Evolutionary conservation across 1,139 yeast species (phyloP).

Genomic region (Protomyces macrosporus): DNA sequence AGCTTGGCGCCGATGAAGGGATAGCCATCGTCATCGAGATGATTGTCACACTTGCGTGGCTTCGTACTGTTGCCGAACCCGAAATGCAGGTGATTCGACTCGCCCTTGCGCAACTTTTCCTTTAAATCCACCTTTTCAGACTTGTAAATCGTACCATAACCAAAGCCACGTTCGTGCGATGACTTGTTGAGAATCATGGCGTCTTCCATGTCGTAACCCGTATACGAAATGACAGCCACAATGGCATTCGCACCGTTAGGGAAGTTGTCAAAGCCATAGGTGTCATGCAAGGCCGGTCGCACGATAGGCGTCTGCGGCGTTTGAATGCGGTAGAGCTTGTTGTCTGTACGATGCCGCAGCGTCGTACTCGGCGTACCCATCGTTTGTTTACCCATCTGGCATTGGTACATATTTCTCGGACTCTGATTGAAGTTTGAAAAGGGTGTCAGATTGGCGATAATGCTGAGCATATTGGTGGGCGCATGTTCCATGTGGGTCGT

Average conservation of each 20-base stretch:
- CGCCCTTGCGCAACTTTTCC: conserved; percentile 78
- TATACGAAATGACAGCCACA: conserved; percentile 96
- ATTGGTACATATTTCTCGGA: conserved; percentile 99
- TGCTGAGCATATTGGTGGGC: conserved; percentile 90
- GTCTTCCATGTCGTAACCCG: conserved; percentile 99
- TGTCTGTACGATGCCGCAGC: conserved; percentile 84
- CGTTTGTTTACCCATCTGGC: conserved; percentile 99
- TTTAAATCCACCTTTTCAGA: conserved; percentile 84
- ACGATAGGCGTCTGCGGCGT: conserved; percentile 97
- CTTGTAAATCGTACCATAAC: conserved; percentile 93
- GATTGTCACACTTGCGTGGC: conserved; percentile 86
- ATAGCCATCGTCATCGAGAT: conserved; percentile 86
- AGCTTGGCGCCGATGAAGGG: conserved; percentile 84
- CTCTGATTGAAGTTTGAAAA: conserved; percentile 98
- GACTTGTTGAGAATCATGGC: conserved; percentile 98
- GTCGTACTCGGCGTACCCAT: conserved; percentile 99
- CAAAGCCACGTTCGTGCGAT: conserved; percentile 97
- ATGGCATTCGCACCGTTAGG: conserved; percentile 99
- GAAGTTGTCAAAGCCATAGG: conserved; percentile 95
- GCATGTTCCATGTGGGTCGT: conserved; percentile 92
- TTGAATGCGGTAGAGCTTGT: conserved; percentile 86
- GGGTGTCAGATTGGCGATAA: conserved; percentile 92
- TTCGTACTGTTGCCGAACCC: conserved; percentile 92
- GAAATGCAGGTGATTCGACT: conserved; percentile 88
- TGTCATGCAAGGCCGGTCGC: conserved; percentile 86